phyloP scores from a whole-genome alignment of 1,284 basidiomycete genomes.

The Sanguinoderma infundibulare region DNA sequence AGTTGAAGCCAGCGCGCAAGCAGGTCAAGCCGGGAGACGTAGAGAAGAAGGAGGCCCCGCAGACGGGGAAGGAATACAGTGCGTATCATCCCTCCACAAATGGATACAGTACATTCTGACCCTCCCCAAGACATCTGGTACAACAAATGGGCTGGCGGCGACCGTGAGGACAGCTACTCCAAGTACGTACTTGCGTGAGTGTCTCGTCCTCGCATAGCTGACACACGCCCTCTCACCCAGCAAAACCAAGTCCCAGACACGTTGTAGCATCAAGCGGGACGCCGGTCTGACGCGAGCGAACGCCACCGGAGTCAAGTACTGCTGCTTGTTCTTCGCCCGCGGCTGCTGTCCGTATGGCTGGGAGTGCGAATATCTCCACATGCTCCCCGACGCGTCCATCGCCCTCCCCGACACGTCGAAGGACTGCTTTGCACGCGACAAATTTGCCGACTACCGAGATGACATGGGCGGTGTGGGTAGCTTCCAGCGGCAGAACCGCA shows the following conservation, averaged over 20 bases:
- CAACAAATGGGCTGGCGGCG: conserved; percentile 98
- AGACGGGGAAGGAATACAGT: conserved; percentile 97
- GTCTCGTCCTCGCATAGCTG: conserved; percentile 1
- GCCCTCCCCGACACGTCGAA: conserved; percentile 89
- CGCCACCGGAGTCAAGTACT: conserved; percentile 89
- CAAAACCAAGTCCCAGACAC: conserved; percentile 90
- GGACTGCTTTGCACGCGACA: conserved; percentile 97
- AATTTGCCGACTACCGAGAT: conserved; percentile 96
- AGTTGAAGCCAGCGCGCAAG: conserved; percentile 83
- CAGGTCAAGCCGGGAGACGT: conserved; percentile 91
- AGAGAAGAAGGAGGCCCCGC: conserved; percentile 84
- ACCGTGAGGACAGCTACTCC: conserved; percentile 91
- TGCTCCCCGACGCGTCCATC: conserved; percentile 73
- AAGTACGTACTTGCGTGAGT: conserved; percentile 61
- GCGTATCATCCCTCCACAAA: conserved; percentile 39
- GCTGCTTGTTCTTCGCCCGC: conserved; percentile 94
- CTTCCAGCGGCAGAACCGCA: conserved; percentile 93
- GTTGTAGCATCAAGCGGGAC: conserved; percentile 90
- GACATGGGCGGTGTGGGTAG: conserved; percentile 99
- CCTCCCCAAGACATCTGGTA: conserved; percentile 89
- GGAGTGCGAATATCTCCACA: conserved; percentile 96
- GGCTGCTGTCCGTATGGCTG: conserved; percentile 98
- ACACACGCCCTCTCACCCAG: conserved; percentile 45
- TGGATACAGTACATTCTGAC: not conserved
- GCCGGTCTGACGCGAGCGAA: conserved; percentile 93